A percentile compares a stretch with the other conserved stretches of the same genome.
Evolutionary conservation across 805 yeast species (phyloP).

Genomic region (Saccharomycopsis sp.): DNA sequence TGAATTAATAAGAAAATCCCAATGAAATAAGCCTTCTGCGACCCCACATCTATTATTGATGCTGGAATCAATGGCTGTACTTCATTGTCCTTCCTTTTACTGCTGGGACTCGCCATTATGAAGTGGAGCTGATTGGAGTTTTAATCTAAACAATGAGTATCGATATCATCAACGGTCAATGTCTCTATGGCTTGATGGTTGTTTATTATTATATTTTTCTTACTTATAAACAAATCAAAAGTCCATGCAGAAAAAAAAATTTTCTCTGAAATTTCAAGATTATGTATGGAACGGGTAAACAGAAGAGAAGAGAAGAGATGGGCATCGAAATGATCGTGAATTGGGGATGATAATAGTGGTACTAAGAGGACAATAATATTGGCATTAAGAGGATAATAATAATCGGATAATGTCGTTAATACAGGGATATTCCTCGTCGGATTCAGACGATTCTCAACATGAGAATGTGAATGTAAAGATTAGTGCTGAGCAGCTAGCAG

Average conservation of each 20-base stretch:
- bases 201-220: background rate
- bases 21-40: slow-evolving; percentile 66
- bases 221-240: background rate
- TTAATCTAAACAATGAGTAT: too few species aligned
- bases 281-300: slow-evolving; percentile 2
- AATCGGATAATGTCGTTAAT: slow-evolving; percentile 28
- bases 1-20: slow-evolving; percentile 70
- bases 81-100: background rate
- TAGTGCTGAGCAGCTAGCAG: background rate
- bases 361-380: too few species aligned
- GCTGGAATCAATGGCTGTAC: slow-evolving; percentile 52
- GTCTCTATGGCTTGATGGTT: background rate
- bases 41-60: slow-evolving; percentile 59
- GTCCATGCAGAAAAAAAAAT: background rate
- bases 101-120: slow-evolving; percentile 1
- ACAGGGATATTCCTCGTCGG: slow-evolving; percentile 27
- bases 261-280: background rate
- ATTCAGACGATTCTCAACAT: slow-evolving; percentile 6
- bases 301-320: background rate
- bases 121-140: background rate
- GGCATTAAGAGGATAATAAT: too few species aligned
- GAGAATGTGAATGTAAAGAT: background rate
- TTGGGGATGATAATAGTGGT: too few species aligned
- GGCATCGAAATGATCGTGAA: too few species aligned
- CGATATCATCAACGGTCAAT: too few species aligned